Evolutionary conservation across 768 basidiomycete species (phyloP), one percentile per base, ranked within the genome.

Genomic region (Jaapia argillacea): DNA sequence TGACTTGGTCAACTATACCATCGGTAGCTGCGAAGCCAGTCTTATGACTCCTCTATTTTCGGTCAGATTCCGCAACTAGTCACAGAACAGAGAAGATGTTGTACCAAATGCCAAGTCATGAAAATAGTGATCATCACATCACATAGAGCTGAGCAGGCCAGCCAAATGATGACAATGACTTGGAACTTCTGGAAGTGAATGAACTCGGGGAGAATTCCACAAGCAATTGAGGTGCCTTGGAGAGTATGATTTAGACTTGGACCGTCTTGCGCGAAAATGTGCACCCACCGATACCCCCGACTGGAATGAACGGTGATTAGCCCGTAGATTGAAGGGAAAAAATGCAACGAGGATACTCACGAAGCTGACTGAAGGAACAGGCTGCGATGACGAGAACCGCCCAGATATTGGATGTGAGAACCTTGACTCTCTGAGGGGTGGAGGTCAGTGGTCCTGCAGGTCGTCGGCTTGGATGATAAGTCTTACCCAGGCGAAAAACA

Each of bases 81-180:
- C 23, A 42, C 28, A 4, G 13, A 16, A 25, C 6, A 3, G 14
- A 44, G 31, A 16, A 18, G 20, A 41, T 14, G 39, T 18, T 24
- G 16, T 46, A 72, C 74, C 56, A 77, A 53, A 27, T 61, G 66
- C 39, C 59, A 50, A 5, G 68, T 66, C 5, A 77, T 59, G 1
- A 63, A 48, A 0, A 54, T 44, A 1, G 76, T 69, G 40, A 78
- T 77, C 6, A 73, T 48, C 5, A 69, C 48, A 51, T 77, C 77
- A 6, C 67, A 65, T 6, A 64, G 54, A 4, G 67, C 68, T 10
- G 71, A 64, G 0, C 67, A 53, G 14, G 64, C 50, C 23, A 77
- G 65, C 74, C 75, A 77, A 5, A 59, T 27, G 25, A 60, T 58
- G 36, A 57, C 59, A 33, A 62, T 43, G 12, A 50, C 45, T 41